Conservation (phyloP, 768 basidiomycete genomes). For the Russula sp. region DNA sequence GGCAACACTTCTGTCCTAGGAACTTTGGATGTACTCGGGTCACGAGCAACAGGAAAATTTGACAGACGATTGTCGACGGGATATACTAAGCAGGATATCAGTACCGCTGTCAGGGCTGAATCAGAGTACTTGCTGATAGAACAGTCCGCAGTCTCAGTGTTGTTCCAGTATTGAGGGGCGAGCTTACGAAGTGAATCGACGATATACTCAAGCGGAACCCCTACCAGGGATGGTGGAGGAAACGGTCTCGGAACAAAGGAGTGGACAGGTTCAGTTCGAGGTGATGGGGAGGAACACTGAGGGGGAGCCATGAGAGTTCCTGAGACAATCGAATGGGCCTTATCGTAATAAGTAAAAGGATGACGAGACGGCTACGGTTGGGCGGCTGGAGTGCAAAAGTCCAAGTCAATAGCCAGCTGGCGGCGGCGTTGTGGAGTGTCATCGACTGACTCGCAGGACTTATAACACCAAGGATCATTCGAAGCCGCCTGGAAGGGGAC, state of each 20-base stretch:
- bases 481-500: background rate
- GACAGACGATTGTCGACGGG: conserved; percentile 1
- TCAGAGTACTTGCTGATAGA: conserved; percentile 50
- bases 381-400: background rate
- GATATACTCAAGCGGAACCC: conserved; percentile 69
- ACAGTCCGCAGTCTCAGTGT: conserved; percentile 70
- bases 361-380: background rate
- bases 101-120: background rate
- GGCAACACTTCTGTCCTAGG: conserved; percentile 16
- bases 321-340: background rate
- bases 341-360: background rate
- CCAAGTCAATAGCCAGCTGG: conserved; percentile 6
- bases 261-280: conserved; percentile 24
- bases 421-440: conserved; percentile 1
- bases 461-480: conserved; percentile 7
- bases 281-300: conserved; percentile 14
- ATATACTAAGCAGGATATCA: conserved; percentile 14
- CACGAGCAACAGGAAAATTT: background rate
- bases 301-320: conserved; percentile 19
- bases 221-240: conserved; percentile 55
- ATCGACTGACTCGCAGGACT: conserved; percentile 1
- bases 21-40: conserved; percentile 4
- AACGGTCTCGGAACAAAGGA: conserved; percentile 53
- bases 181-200: conserved; percentile 60
- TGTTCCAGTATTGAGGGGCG: conserved; percentile 68